Base-by-base conservation (phyloP, 768 basidiomycete genomes). In the Auricularia sp. region DNA sequence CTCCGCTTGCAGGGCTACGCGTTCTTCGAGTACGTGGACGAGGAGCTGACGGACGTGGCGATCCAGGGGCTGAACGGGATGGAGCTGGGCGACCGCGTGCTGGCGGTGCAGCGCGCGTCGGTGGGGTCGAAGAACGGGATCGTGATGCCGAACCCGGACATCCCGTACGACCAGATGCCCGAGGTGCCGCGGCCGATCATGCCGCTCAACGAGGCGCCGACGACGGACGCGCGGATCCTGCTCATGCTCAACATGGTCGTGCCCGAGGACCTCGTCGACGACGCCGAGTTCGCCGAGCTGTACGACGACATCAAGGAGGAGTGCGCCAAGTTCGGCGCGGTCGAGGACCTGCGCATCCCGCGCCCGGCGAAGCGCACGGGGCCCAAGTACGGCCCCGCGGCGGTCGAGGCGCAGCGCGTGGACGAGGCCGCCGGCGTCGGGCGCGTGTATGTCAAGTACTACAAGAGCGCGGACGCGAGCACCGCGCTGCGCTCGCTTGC, bases 171-270 rank as follows among this genome's bases (percentile, higher is more conserved):
- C 62, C 84, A 85, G 68, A 90, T 87, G 79, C 87, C 88, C 42
- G 88, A 88, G 73, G 88, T 93, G 53, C 91, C 91, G 58, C 83
- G 88, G 51, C 91, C 91, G 12, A 92, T 93, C 73, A 86, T 93
- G 84, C 91, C 91, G 64, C 90, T 90, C 7, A 87, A 87, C 63
- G 89, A 90, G 71, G 47, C 58, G 23, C 78, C 77, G 62, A 79
- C 81, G 63, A 84, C 88, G 63, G 61, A 70, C 23, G 83, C 92
- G 34, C 86, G 92, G 43, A 94, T 97, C 71, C 83, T 99, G 70
- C 88, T 98, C 73, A 90, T 99, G 88, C 78, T 99, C 71, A 99
- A 98, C 82, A 99, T 99, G 97, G 93, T 99, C 68, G 91, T 90
- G 0, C 74, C 91, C 1, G 97, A 99, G 56, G 97, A 99, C 71